Evolutionary conservation across 2,329 filamentous ascomycete species (phyloP), one percentile per base, ranked within the genome.

Genomic region (Pseudogymnoascus sp.): DNA sequence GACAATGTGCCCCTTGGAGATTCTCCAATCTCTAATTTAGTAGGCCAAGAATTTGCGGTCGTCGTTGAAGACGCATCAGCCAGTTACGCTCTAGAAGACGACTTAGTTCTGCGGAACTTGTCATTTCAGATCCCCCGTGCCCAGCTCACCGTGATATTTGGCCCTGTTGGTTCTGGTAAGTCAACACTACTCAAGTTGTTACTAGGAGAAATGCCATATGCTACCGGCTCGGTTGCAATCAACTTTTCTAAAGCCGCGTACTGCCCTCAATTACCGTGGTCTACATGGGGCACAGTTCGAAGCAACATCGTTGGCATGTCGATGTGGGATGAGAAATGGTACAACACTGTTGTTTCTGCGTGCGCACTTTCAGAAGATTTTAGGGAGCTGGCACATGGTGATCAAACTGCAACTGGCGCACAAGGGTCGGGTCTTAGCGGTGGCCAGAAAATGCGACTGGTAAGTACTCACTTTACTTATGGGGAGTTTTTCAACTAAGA

Each of bases 101-200:
- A 52, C 7, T 8, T n/a, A 31, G 27, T 52, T 31, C 9, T 52
- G 27, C 45, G 18, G n/a, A 52, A 52, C 45, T 18, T 52, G n/a
- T 52, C 45, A 15, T 52, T 52, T 52, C n/a, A 52, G 31, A 52
- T 52, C 2, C 45, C 45, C n/a, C 45, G 45, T 18, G 45, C 27
- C n/a, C 27, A 52, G 27, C 15, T 31, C 27, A 52, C 45, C 13
- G 31, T 52, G 70, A 64, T 55, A 42, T 62, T 60, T 63, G 52
- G 79, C 13, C 79, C 80, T 13, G 77, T 80, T 25, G 80, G 78
- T 4, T 80, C 77, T 63, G 80, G 80, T 3, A 83, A 82, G 63
- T 81, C 80, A 18, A 80, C 79, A 3, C 67, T 83, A 4, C 71
- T 79, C 4, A 77, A 78, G 62, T 72, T 73, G 15, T 67, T 80